These are phyloP conservation scores for Hondaea fermentalgiana DNA, from an alignment of 108 stramenopile species.

Conservation along the genomic window DNA sequence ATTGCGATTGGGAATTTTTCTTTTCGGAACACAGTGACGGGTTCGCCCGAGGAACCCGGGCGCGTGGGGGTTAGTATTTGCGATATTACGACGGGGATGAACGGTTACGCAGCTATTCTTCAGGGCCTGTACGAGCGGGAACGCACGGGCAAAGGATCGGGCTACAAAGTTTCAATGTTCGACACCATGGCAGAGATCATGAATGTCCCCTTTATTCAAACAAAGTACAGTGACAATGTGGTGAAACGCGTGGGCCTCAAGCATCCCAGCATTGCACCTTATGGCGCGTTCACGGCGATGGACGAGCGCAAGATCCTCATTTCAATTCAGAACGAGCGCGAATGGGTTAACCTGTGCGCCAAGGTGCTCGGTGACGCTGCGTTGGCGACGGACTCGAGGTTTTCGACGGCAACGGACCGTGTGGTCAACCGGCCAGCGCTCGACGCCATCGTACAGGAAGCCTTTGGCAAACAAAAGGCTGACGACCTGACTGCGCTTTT, in stretches of 20 bases:
- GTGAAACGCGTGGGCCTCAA: background rate
- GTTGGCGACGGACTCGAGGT: background rate
- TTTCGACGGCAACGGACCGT: background rate
- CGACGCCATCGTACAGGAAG: background rate
- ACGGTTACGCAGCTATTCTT: background rate
- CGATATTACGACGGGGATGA: conserved; percentile 1
- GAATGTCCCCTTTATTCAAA: background rate
- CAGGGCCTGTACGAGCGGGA: background rate
- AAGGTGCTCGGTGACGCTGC: background rate
- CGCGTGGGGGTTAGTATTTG: conserved; percentile 9
- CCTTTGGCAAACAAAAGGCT: background rate
- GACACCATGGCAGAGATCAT: conserved; percentile 14
- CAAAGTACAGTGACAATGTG: background rate
- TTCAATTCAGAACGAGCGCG: conserved; percentile 9
- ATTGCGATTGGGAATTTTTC: background rate
- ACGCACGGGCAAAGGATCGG: background rate
- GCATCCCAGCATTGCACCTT: background rate
- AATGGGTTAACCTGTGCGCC: background rate
- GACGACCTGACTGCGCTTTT: background rate
- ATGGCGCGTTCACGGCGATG: background rate
- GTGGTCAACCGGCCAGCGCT: background rate
- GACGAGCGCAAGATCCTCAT: background rate
- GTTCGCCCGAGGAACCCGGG: background rate
- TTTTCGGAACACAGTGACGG: background rate
- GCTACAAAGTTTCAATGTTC: background rate